Conservation (phyloP, 2,329 filamentous ascomycete genomes). For the Calcarisporium arbuscula region DNA sequence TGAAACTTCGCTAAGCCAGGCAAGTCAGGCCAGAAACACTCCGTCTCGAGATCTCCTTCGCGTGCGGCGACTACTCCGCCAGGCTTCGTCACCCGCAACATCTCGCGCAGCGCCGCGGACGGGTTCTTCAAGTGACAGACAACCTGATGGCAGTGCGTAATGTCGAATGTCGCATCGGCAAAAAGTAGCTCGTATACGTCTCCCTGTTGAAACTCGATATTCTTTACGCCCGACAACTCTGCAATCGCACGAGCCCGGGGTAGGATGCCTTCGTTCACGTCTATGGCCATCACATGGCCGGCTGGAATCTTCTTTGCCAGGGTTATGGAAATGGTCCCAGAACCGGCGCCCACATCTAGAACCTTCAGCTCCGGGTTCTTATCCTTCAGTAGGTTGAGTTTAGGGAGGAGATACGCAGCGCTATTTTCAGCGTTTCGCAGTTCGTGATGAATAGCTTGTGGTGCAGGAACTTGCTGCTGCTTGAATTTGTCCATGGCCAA, state of each 20-base stretch:
- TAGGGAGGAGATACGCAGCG: slow-evolving; percentile 35
- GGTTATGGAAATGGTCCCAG: slow-evolving; percentile 41
- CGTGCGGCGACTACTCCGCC: slow-evolving; percentile 35
- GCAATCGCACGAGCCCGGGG: slow-evolving; percentile 18
- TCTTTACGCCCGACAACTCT: slow-evolving; percentile 14
- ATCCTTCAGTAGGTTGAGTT: slow-evolving; percentile 20
- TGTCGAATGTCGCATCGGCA: slow-evolving; percentile 32
- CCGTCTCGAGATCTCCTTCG: slow-evolving; percentile 23
- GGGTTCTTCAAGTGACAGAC: slow-evolving; percentile 33
- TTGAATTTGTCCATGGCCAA: too few species aligned
- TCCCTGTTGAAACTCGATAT: slow-evolving; percentile 21
- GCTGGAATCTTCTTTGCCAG: slow-evolving; percentile 32
- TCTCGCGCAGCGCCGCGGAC: slow-evolving; percentile 29
- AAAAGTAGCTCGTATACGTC: slow-evolving; percentile 29
- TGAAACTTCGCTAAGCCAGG: slow-evolving; percentile 17
- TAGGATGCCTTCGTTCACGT: slow-evolving; percentile 24
- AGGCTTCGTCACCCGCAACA: slow-evolving; percentile 34
- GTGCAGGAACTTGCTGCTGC: too few species aligned
- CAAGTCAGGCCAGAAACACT: slow-evolving; percentile 21
- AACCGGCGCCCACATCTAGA: slow-evolving; percentile 43
- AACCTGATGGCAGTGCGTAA: slow-evolving; percentile 37
- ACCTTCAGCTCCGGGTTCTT: slow-evolving; percentile 28
- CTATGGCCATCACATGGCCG: slow-evolving; percentile 28
- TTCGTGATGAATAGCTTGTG: slow-evolving; percentile 24
- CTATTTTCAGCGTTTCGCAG: slow-evolving; percentile 37